Evolutionary conservation across 306 rosid species (phyloP).

Genomic region (Ochetophila trinervis): DNA sequence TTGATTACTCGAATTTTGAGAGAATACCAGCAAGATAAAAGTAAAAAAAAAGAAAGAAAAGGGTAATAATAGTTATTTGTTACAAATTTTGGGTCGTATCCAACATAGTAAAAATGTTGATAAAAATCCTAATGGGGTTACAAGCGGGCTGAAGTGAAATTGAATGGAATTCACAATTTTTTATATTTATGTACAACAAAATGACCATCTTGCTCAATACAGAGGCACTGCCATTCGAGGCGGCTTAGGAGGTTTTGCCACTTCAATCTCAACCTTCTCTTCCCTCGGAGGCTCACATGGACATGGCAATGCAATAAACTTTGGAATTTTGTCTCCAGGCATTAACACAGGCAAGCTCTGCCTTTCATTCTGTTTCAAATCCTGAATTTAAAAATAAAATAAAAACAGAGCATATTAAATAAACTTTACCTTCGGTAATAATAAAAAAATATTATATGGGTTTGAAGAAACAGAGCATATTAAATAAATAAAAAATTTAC

Average conservation of each 20-base stretch:
- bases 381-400: conserved; percentile 32
- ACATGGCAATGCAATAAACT: conserved; percentile 87
- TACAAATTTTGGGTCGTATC: no score
- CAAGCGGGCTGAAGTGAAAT: neutral
- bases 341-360: conserved; percentile 77
- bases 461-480: neutral
- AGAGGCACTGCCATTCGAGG: conserved; percentile 53
- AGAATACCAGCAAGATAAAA: no score
- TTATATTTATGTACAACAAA: conserved; percentile 10
- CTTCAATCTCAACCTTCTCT: conserved; percentile 35
- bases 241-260: conserved; percentile 51
- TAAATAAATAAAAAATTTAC: conserved; percentile 28
- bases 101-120: no score
- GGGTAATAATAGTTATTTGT: no score
- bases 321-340: conserved; percentile 83
- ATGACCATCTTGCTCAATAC: conserved; percentile 20
- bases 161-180: neutral
- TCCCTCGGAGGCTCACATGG: conserved; percentile 58
- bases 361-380: conserved; percentile 32
- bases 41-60: no score
- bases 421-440: no score
- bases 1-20: no score
- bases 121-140: no score
- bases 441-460: neutral
- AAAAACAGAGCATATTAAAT: no score